These are phyloP conservation scores for Brachypodium distachyon DNA, from an alignment of 202 grass and related monocot genomes.

Conservation along the genomic window DNA sequence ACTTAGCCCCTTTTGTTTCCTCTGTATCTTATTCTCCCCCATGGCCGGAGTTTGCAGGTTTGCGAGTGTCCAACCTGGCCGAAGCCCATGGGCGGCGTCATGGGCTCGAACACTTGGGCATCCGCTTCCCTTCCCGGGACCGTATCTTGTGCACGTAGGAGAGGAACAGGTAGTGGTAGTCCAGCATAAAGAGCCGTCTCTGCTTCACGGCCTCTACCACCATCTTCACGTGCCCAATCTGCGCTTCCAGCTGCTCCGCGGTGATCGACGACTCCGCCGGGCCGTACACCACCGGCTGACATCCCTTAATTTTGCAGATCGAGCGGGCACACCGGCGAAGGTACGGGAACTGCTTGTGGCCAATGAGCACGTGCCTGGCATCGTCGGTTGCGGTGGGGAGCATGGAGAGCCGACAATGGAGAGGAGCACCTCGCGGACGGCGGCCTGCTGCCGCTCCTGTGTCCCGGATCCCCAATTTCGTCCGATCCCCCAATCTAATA, in stretches of 20 bases:
- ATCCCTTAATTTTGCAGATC: constrained; percentile 41
- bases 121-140: neutral
- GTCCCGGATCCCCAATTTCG: too few species aligned
- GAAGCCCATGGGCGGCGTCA: too few species aligned
- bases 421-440: too few species aligned
- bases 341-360: constrained; percentile 42
- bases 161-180: constrained; percentile 61
- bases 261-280: constrained; percentile 54
- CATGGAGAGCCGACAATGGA: too few species aligned
- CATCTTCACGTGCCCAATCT: constrained; percentile 44
- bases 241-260: constrained; percentile 19
- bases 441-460: too few species aligned
- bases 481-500: too few species aligned
- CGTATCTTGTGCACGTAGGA: constrained; percentile 61
- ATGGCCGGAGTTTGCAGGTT: too few species aligned
- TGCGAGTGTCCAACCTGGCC: too few species aligned
- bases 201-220: constrained; percentile 35
- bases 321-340: constrained; percentile 38
- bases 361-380: constrained; percentile 39
- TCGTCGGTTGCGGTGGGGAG: too few species aligned
- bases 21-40: too few species aligned
- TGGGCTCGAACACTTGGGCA: too few species aligned
- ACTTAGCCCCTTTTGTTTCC: too few species aligned
- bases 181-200: constrained; percentile 56
- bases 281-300: constrained; percentile 51